Percentiles rank a stretch among this genome's conserved stretches.
Evolutionary conservation across 495 filamentous ascomycete species (phyloP).

Genomic region (Beverwykella pulmonaria): DNA sequence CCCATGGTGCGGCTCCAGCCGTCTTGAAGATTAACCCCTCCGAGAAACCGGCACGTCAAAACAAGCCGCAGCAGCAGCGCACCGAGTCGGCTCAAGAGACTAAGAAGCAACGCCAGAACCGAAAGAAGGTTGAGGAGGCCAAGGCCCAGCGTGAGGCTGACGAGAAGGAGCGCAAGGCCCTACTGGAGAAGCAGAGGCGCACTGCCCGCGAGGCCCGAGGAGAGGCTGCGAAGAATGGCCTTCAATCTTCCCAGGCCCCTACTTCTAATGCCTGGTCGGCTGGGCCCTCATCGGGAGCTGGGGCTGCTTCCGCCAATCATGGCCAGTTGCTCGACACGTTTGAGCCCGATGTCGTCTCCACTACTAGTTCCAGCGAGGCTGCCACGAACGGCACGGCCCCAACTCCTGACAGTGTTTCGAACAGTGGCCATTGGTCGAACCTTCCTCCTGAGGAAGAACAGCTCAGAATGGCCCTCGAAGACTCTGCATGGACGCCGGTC

Average conservation of each 20-base stretch:
- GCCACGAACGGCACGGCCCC: constrained; percentile 37
- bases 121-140: constrained; percentile 74
- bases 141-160: constrained; percentile 71
- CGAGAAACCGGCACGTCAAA: constrained; percentile 61
- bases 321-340: constrained; percentile 76
- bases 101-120: constrained; percentile 91
- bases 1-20: constrained; percentile 66
- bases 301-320: constrained; percentile 32
- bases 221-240: constrained; percentile 70
- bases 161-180: constrained; percentile 69
- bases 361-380: constrained; percentile 41
- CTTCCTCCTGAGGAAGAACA: constrained; percentile 86
- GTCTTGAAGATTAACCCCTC: constrained; percentile 73
- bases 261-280: constrained; percentile 65
- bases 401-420: constrained; percentile 34
- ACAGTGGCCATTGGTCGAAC: constrained; percentile 53
- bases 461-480: constrained; percentile 65
- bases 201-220: constrained; percentile 79
- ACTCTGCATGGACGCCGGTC: constrained; percentile 69
- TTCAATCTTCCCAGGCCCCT: constrained; percentile 59
- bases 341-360: constrained; percentile 53
- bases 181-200: constrained; percentile 78
- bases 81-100: constrained; percentile 62
- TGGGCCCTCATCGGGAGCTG: constrained; percentile 4
- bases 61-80: constrained; percentile 62